Evolutionary conservation across 306 rosid genomes (phyloP).

Genomic region (Erythrophleum fordii): DNA sequence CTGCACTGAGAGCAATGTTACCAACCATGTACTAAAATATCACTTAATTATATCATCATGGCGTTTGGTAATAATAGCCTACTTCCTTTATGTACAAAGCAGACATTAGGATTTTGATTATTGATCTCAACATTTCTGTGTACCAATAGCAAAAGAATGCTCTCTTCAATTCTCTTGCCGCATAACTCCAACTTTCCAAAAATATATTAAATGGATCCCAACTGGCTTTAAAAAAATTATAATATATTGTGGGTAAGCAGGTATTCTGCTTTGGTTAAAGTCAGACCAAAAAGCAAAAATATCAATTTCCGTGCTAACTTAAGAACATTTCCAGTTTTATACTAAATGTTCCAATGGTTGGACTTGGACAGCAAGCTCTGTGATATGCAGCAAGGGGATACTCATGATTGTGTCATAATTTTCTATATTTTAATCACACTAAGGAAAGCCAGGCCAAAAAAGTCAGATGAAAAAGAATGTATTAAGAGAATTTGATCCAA

Average conservation of each 20-base stretch:
- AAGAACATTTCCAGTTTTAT: not conserved
- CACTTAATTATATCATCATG: not conserved
- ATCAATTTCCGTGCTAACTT: slow-evolving; percentile 15
- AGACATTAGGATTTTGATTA: not conserved
- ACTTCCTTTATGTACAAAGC: slow-evolving; percentile 3
- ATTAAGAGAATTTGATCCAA: slow-evolving; percentile 17
- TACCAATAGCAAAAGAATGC: not conserved
- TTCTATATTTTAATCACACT: slow-evolving; percentile 30
- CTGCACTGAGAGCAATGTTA: not conserved
- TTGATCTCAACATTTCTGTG: not conserved
- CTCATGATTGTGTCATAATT: slow-evolving; percentile 12
- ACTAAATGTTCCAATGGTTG: not conserved
- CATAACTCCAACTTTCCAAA: not conserved
- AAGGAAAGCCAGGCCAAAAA: slow-evolving; percentile 14
- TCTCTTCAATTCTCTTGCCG: slow-evolving; percentile 13
- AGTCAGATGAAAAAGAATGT: not conserved
- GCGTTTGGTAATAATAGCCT: not conserved
- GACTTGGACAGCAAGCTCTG: not conserved
- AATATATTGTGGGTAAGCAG: not conserved
- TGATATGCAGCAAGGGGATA: not conserved
- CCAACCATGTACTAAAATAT: not conserved
- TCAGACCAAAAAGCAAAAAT: not conserved
- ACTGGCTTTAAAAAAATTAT: not conserved
- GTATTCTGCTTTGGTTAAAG: not conserved
- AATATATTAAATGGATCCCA: not conserved